Evolutionary conservation across 345 rosid genomes (phyloP).

Genomic region (Litchi chinensis): DNA sequence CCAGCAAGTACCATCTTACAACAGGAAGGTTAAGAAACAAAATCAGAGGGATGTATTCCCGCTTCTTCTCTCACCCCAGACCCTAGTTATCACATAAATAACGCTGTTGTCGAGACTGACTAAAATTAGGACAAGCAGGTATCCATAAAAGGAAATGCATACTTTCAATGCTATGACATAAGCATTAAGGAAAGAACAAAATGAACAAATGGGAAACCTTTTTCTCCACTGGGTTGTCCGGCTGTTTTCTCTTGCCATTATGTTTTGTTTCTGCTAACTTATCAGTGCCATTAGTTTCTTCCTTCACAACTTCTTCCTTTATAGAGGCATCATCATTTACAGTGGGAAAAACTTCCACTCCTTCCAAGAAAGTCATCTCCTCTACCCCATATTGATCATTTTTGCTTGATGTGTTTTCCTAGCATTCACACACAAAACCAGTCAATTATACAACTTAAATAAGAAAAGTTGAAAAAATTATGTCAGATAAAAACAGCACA

Average conservation of each 20-base stretch:
- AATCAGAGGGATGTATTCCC: neutral
- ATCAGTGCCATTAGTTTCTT: conserved; percentile 45
- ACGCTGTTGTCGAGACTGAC: neutral
- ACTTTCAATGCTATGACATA: neutral
- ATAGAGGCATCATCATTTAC: conserved; percentile 41
- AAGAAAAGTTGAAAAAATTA: neutral
- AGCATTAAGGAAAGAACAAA: conserved; percentile 11
- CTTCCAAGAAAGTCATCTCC: conserved; percentile 82
- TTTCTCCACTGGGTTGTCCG: conserved; percentile 57
- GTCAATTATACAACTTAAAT: neutral
- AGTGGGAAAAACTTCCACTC: conserved; percentile 73
- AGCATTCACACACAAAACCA: conserved; percentile 10
- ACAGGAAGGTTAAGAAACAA: neutral
- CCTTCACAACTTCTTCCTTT: conserved; percentile 32
- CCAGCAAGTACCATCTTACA: neutral
- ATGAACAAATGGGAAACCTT: conserved; percentile 47
- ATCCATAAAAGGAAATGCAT: conserved; percentile 6
- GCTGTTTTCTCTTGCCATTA: conserved; percentile 67
- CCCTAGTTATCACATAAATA: neutral
- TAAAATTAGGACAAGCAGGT: conserved; percentile 9
- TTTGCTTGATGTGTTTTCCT: conserved; percentile 48
- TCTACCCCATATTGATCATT: conserved; percentile 57
- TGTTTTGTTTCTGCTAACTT: conserved; percentile 44
- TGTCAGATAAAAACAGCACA: neutral
- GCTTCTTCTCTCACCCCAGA: neutral